phyloP scores from a whole-genome alignment of 2,329 filamentous ascomycete genomes.

The Xylariaceae sp. region DNA sequence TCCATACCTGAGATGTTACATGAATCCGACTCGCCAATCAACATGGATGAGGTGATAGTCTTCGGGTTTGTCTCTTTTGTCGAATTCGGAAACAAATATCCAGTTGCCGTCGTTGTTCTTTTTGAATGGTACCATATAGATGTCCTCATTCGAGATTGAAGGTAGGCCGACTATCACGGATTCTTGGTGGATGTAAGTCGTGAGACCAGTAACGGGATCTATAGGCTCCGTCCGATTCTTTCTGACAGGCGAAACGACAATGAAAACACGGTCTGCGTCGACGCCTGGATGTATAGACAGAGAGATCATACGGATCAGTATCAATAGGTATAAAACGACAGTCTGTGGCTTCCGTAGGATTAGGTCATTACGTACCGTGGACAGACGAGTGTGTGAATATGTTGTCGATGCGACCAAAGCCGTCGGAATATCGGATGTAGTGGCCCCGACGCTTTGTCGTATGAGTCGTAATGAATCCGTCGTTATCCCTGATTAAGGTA shows the following conservation, averaged over 20 bases:
- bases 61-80: background rate
- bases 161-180: background rate
- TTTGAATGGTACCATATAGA: background rate
- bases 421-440: too few species aligned
- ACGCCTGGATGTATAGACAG: background rate
- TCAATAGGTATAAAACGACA: too few species aligned
- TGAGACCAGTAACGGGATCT: background rate
- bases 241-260: background rate
- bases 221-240: background rate
- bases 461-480: too few species aligned
- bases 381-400: too few species aligned
- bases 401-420: too few species aligned
- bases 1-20: background rate
- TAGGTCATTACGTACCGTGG: too few species aligned
- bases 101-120: background rate
- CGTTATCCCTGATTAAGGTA: too few species aligned
- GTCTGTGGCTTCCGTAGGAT: too few species aligned
- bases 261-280: background rate
- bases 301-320: too few species aligned
- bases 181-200: background rate
- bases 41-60: background rate
- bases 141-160: background rate
- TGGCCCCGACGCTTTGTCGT: too few species aligned
- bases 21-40: background rate
- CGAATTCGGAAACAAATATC: background rate